Percentiles rank a stretch among this genome's conserved stretches.
These are phyloP conservation scores for Coprinopsis marcescibilis DNA, from an alignment of 768 basidiomycete species.

Conservation along the genomic window DNA sequence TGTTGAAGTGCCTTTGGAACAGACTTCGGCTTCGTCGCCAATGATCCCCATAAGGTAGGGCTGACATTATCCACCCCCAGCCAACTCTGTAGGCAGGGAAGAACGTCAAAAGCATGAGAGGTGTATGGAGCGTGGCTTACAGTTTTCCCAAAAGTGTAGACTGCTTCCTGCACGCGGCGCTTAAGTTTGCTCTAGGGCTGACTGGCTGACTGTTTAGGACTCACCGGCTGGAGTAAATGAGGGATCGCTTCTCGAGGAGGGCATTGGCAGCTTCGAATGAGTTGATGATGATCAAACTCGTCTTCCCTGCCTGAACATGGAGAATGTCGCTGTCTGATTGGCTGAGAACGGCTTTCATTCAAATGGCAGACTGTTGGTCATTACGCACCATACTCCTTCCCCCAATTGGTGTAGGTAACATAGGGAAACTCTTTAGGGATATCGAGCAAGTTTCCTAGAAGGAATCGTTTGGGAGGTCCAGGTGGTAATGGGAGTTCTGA, in stretches of 20 bases:
- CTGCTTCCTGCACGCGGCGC: background rate
- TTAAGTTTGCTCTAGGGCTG: background rate
- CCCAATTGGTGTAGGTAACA: too few relatives aligned
- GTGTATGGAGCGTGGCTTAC: too few relatives aligned
- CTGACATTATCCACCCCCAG: background rate
- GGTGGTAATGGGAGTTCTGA: too few relatives aligned
- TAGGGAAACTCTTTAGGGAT: too few relatives aligned
- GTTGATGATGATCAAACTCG: constrained; percentile 14
- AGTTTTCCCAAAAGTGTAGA: constrained; percentile 5
- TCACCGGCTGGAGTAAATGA: constrained; percentile 12
- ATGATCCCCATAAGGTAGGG: background rate
- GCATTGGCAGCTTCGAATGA: constrained; percentile 11
- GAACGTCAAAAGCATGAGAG: too few relatives aligned
- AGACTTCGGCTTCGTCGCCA: background rate
- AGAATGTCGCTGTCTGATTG: too few relatives aligned
- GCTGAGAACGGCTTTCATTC: too few relatives aligned
- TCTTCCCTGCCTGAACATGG: too few relatives aligned
- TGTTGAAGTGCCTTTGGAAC: background rate
- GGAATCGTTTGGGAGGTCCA: too few relatives aligned
- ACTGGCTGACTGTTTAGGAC: constrained; percentile 24
- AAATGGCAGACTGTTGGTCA: too few relatives aligned
- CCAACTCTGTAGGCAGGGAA: background rate
- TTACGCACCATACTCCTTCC: too few relatives aligned
- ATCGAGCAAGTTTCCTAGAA: too few relatives aligned
- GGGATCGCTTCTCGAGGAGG: constrained; percentile 11